Evolutionary conservation across 768 basidiomycete species (phyloP).

Genomic region (Lentinula guzmanii): DNA sequence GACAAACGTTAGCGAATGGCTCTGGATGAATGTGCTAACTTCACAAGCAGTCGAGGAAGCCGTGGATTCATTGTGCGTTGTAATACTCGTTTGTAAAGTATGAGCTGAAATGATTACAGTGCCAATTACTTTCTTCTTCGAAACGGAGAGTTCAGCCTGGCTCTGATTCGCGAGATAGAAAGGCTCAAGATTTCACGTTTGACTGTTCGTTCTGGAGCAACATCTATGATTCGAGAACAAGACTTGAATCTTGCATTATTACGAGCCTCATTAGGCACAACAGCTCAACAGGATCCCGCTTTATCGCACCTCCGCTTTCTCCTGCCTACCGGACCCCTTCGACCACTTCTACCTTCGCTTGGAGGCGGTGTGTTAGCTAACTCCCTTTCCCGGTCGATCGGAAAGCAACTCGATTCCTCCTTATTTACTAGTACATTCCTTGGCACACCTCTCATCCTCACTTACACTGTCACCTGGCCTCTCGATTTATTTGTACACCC

Average conservation of each 20-base stretch:
- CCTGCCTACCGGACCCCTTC: slow-evolving; percentile 75
- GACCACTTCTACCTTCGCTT: slow-evolving; percentile 77
- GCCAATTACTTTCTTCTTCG: slow-evolving; percentile 85
- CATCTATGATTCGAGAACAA: slow-evolving; percentile 83
- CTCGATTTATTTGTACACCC: slow-evolving; percentile 84
- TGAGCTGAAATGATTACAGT: slow-evolving; percentile 32
- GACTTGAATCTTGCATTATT: slow-evolving; percentile 84
- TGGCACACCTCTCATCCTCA: slow-evolving; percentile 68
- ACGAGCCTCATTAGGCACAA: slow-evolving; percentile 83
- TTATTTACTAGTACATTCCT: slow-evolving; percentile 72
- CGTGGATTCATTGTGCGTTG: slow-evolving; percentile 73
- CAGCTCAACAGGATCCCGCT: slow-evolving; percentile 80
- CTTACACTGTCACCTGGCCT: slow-evolving; percentile 77
- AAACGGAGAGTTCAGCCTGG: slow-evolving; percentile 82
- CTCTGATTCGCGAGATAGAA: slow-evolving; percentile 83
- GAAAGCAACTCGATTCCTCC: slow-evolving; percentile 30
- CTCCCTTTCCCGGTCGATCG: slow-evolving; percentile 30
- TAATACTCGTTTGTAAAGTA: background rate
- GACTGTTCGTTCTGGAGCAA: slow-evolving; percentile 54
- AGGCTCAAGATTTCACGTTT: slow-evolving; percentile 76
- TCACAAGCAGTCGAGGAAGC: slow-evolving; percentile 78
- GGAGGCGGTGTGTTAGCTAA: slow-evolving; percentile 22
- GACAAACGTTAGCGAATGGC: slow-evolving; percentile 85
- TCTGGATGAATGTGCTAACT: slow-evolving; percentile 88
- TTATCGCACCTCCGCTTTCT: slow-evolving; percentile 69